Conservation (phyloP, 129 eudicot species). For the Flaveria ramosissima region DNA sequence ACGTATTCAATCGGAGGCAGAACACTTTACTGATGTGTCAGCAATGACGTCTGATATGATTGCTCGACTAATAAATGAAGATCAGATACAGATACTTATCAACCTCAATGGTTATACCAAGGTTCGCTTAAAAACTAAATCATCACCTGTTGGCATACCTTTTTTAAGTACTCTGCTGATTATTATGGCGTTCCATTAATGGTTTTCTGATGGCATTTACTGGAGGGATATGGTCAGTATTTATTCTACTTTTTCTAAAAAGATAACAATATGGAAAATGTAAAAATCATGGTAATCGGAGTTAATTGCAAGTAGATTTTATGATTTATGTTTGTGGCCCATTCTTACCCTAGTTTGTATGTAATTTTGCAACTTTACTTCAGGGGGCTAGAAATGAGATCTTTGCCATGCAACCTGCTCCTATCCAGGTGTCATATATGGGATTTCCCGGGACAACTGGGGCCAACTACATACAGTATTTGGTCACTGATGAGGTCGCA, state of each 20-base stretch:
- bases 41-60: slow-evolving; percentile 86
- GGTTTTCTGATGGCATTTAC: neutral
- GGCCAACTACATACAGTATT: slow-evolving; percentile 82
- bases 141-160: neutral
- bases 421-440: slow-evolving; percentile 95
- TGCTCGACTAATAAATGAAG: slow-evolving; percentile 80
- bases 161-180: neutral
- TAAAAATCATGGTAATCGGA: neutral
- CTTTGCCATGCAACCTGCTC: slow-evolving; percentile 98
- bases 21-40: slow-evolving; percentile 85
- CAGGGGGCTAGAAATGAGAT: slow-evolving; percentile 99
- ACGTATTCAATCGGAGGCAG: slow-evolving; percentile 88
- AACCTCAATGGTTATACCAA: slow-evolving; percentile 96
- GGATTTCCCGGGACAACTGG: slow-evolving; percentile 99
- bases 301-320: neutral
- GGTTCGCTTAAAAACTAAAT: slow-evolving; percentile 38
- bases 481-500: slow-evolving; percentile 90
- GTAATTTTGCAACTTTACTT: slow-evolving; percentile 6
- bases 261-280: neutral
- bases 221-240: neutral
- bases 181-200: neutral
- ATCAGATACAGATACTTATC: slow-evolving; percentile 85
- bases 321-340: slow-evolving; percentile 21
- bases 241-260: neutral
- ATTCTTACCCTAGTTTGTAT: neutral